Evolutionary conservation across 805 yeast species (phyloP).

Genomic region (Zygoascus tannicola): DNA sequence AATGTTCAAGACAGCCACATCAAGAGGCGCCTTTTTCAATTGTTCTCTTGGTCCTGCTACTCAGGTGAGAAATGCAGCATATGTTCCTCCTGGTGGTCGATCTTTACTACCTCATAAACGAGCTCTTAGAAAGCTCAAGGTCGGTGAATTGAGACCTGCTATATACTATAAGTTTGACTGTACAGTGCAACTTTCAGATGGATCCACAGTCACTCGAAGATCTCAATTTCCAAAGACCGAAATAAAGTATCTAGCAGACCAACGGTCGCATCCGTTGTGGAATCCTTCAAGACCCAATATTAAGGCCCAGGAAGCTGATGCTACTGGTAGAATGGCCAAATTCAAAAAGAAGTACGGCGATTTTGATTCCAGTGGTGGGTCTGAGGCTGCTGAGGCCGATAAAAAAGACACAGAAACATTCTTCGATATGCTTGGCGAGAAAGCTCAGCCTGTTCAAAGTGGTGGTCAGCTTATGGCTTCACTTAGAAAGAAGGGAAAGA

Average conservation of each 20-base stretch:
- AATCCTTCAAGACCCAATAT: conserved; percentile 77
- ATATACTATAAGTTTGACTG: conserved; percentile 86
- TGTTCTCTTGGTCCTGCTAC: not conserved
- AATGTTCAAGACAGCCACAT: too few species aligned
- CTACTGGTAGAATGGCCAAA: conserved; percentile 59
- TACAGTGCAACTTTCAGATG: conserved; percentile 85
- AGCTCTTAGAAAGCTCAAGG: conserved; percentile 23
- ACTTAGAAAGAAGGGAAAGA: conserved; percentile 37
- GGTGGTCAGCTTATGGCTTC: conserved; percentile 43
- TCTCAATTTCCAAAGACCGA: conserved; percentile 86
- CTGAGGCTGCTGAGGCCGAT: conserved; percentile 11
- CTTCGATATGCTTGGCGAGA: conserved; percentile 51
- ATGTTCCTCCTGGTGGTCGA: conserved; percentile 15
- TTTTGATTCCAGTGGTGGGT: conserved; percentile 7
- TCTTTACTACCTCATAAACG: conserved; percentile 13
- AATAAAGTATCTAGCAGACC: conserved; percentile 76
- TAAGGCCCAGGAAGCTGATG: conserved; percentile 65
- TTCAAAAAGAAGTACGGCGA: conserved; percentile 27
- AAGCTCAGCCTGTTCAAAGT: conserved; percentile 43
- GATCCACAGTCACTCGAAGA: conserved; percentile 75
- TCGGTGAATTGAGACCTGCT: conserved; percentile 88
- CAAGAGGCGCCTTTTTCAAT: too few species aligned
- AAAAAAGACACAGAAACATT: conserved; percentile 27
- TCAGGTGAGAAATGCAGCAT: conserved; percentile 6
- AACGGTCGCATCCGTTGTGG: conserved; percentile 81